Base-by-base conservation (phyloP, 495 filamentous ascomycete species). In the Xylaria grammica region DNA sequence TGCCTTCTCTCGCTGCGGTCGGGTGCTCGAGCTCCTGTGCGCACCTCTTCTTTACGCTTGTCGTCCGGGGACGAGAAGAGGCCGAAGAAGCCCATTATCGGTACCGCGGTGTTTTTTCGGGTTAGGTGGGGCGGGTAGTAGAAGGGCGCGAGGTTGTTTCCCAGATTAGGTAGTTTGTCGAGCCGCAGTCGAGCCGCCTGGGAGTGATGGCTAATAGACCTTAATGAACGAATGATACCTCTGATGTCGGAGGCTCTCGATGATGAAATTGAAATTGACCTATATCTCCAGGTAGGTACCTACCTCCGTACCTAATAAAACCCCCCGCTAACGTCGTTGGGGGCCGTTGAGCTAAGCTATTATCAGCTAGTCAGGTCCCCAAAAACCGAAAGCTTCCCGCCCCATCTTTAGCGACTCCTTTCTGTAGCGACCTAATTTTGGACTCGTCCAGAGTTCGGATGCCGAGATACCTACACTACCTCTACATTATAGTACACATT, bases 1-100 rank as follows among this genome's bases (percentile, higher is more conserved):
- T 82, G 80, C 50, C 87, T 81, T 61, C 95, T 88, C 70, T 92
- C 89, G 52, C 81, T 82, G 58, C 94, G 89, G 64, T 89, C 87
- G 1, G 95, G 95, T 1, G 91, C 89, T 63, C 89, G 86, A 72
- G 85, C 86, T 65, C 87, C 87, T 57, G 84, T 73, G 65, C 81
- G 79, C 52, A 84, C 72, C 78, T 81, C 82, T 78, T 83, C 69
- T 60, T 83, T 74, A 68, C 79, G 76, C 76, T 80, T 77, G 56
- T 79, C 78, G 24, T 80, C 79, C 44, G 78, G 79, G 63, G 77
- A 75, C 6, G 75, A 62, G 63, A 76, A 73, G 61, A 78, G 67
- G 68, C 73, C 45, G 79, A 79, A 75, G 60, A 83, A 62, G 62
- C 81, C 80, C 84, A 84, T 84, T 34, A 11, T 62, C 29, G 27